Conservation (phyloP, 179 eudicot species). For the Amaranthus tricolor region DNA sequence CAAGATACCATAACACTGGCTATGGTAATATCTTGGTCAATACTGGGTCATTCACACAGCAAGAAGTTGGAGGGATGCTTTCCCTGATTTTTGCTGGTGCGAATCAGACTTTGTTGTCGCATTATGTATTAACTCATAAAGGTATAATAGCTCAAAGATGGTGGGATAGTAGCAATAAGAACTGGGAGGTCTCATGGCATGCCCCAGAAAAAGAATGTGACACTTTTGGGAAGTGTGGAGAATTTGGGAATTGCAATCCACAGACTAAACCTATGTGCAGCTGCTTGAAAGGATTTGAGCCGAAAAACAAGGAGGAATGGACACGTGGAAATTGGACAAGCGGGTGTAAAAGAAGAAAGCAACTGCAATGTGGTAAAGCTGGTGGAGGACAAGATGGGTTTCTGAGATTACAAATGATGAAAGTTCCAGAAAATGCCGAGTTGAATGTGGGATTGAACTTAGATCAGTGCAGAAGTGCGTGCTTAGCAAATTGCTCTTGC, state of each 20-base stretch:
- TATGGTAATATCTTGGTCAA: conserved; percentile 15
- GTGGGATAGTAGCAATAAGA: conserved; percentile 23
- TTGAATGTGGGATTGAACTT: conserved; percentile 15
- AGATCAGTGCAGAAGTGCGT: conserved; percentile 19
- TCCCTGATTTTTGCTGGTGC: conserved; percentile 24
- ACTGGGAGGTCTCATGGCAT: conserved; percentile 23
- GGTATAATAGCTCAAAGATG: conserved; percentile 22
- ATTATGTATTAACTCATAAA: conserved; percentile 6
- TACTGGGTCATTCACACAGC: conserved; percentile 16
- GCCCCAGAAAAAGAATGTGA: conserved; percentile 38
- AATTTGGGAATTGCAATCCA: conserved; percentile 37
- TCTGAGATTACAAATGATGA: conserved; percentile 31
- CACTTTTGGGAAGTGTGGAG: conserved; percentile 46
- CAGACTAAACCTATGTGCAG: conserved; percentile 22
- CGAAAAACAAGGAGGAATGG: conserved; percentile 39
- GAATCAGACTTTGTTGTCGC: conserved; percentile 16
- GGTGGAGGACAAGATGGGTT: conserved; percentile 36
- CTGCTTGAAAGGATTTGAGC: conserved; percentile 39
- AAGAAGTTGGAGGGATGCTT: neutral
- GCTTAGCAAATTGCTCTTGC: conserved; percentile 11
- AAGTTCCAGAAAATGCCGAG: conserved; percentile 35
- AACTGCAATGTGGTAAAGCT: conserved; percentile 25
- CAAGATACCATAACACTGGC: conserved; percentile 13
- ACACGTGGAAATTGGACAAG: neutral
- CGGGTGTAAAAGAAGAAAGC: conserved; percentile 12